Evolutionary conservation across 169 alveolate species (phyloP), one percentile per base, ranked within the genome.

Genomic region (Cryptosporidium ryanae): DNA sequence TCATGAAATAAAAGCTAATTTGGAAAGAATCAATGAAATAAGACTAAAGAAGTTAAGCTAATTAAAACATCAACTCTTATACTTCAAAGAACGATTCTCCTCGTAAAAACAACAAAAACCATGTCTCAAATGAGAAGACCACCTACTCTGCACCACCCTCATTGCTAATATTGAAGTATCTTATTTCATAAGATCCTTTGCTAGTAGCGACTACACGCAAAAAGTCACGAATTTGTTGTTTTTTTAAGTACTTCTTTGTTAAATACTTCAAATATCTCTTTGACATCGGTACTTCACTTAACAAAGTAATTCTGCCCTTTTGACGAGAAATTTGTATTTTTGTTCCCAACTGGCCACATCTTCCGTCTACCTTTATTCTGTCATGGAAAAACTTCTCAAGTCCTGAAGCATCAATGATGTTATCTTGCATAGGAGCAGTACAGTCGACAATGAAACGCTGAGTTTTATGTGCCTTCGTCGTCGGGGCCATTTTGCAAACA

Each of bases 211-310:
- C 96, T 46, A 98, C 99, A 84, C 98, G 96, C 82, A 98, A 92
- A 93, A 97, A 98, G 90, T 98, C 99, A 65, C 99, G 96, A 65
- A 98, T 94, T 90, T 96, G 98, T 87, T 97, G 98, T 93, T 96
- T 95, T 96, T 97, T 98, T 82, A 98, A 84, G 96, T 98, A 98
- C 93, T 97, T 97, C 97, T 97, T 98, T 82, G 99, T 96, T 91
- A 98, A 84, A 92, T 98, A 98, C 98, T 98, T 95, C 82, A 98
- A 91, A 96, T 97, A 97, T 68, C 99, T 94, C 96, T 98, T 98
- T 68, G 99, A 96, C 96, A 98, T 97, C 29, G 99, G 99, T 65
- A 96, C 92, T 82, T 94, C 98, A 52, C 98, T 96, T n/a, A 96
- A 92, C 46, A 98, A 95, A 87, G 84, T 92, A 82, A 97, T 94